Percentiles rank a stretch among this genome's conserved stretches.
phyloP scores from a whole-genome alignment of 306 rosid genomes.

The Datisca glomerata region DNA sequence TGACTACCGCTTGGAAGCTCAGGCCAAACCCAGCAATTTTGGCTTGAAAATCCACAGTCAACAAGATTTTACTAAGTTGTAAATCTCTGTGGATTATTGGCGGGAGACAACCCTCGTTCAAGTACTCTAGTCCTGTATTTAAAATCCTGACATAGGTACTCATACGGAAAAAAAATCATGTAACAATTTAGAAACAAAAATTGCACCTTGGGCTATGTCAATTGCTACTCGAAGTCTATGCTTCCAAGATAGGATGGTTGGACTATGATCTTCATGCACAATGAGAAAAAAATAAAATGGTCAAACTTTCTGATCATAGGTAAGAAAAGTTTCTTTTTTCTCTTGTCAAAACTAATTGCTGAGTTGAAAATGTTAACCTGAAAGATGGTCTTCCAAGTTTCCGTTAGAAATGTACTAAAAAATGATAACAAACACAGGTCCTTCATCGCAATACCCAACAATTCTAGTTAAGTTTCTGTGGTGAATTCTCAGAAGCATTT shows the following conservation, averaged over 20 bases:
- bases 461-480: slow-evolving; percentile 1
- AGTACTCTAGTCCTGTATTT: slow-evolving; percentile 16
- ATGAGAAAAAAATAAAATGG: not conserved
- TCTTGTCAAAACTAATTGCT: too few species aligned
- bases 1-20: slow-evolving; percentile 24
- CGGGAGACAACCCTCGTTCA: slow-evolving; percentile 24
- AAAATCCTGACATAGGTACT: not conserved
- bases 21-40: slow-evolving; percentile 44
- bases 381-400: slow-evolving; percentile 1
- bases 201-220: slow-evolving; percentile 13
- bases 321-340: too few species aligned
- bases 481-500: slow-evolving; percentile 1
- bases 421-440: not conserved
- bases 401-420: slow-evolving; percentile 5
- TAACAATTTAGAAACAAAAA: too few species aligned
- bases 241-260: slow-evolving; percentile 15
- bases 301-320: too few species aligned
- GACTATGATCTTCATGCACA: not conserved
- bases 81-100: slow-evolving; percentile 26
- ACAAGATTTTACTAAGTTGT: slow-evolving; percentile 18
- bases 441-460: slow-evolving; percentile 3
- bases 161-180: too few species aligned
- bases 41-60: slow-evolving; percentile 25
- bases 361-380: too few species aligned
- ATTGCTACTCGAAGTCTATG: slow-evolving; percentile 19